Base-by-base conservation (phyloP, 192 early-diverging fungal genomes). In the Paraglomus brasilianum region DNA sequence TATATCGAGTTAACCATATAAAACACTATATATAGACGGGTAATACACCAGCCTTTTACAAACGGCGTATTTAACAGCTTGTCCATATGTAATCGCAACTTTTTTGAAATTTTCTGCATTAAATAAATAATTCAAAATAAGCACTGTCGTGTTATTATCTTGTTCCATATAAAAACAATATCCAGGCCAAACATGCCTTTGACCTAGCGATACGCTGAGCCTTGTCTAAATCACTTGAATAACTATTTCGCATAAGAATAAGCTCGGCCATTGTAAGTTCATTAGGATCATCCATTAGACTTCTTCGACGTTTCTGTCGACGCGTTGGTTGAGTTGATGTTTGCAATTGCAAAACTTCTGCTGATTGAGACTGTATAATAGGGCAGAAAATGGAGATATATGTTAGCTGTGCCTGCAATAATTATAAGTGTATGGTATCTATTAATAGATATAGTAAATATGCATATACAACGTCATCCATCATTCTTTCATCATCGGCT, bases 251-350 rank as follows among this genome's bases (percentile, higher is more conserved):
- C 67, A 69, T 69, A 5, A 17, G 42, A 5, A 69, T 21, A 53
- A 69, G 55, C 39, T 69, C 22, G 24, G 55, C 38, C 55, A 57
- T 69, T 36, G 67, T 57, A 15, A 69, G 30, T 38, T 69, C 67
- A 30, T 51, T 58, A 43, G 24, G 14, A 46, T 69, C 53, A 41
- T 69, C 67, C 51, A 69, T 45, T 24, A 13, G 24, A 17, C 17
- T 9, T 40, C 44, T 13, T 46, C 40, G 30, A 42, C 67, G 51
- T 48, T 30, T 56, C 8, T n/a, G 39, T 53, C 24, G 15, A 0
- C 66, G 47, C 21, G n/a, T 50, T 52, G 17, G 62, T 65, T 65
- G 24, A 7, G 21, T 21, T 17, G 17, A 46, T 5, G 43, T n/a
- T 11, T 65, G 63, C 9, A 9, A 13, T 8, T 38, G 47, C 36